Conservation (phyloP, 306 rosid species). For the Quercus rubra region DNA sequence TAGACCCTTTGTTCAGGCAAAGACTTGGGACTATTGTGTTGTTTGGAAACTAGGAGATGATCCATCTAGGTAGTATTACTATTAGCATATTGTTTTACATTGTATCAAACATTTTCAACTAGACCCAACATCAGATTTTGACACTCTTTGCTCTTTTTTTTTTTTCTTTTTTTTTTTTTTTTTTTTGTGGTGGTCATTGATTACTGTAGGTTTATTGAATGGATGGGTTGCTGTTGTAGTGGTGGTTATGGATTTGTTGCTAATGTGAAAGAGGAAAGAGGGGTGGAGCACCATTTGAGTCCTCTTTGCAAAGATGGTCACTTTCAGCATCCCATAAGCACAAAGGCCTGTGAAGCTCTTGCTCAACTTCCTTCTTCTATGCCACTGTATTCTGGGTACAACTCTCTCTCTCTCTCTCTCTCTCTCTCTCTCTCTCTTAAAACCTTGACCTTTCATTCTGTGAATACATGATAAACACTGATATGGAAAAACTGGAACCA, state of each 20-base stretch:
- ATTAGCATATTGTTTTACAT: too few species aligned
- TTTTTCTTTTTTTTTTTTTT: background rate
- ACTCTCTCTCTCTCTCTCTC: background rate
- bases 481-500: conserved; percentile 14
- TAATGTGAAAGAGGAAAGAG: conserved; percentile 36
- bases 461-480: background rate
- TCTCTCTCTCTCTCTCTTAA: background rate
- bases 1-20: conserved; percentile 51
- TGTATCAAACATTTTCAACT: background rate
- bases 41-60: conserved; percentile 78
- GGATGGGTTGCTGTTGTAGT: conserved; percentile 77
- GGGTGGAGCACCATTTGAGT: conserved; percentile 6
- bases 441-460: background rate
- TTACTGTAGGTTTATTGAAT: conserved; percentile 57
- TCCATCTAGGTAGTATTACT: conserved; percentile 35
- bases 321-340: conserved; percentile 48
- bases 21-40: conserved; percentile 64
- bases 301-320: conserved; percentile 51
- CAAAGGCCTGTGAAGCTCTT: conserved; percentile 71
- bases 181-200: background rate
- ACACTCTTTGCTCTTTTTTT: background rate
- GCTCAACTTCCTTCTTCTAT: conserved; percentile 56
- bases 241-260: conserved; percentile 36
- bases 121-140: background rate
- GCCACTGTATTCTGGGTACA: conserved; percentile 56